Percentiles rank a stretch among this genome's conserved stretches.
These are phyloP conservation scores for Colletotrichum sublineola DNA, from an alignment of 2,329 filamentous ascomycete species.

Conservation along the genomic window DNA sequence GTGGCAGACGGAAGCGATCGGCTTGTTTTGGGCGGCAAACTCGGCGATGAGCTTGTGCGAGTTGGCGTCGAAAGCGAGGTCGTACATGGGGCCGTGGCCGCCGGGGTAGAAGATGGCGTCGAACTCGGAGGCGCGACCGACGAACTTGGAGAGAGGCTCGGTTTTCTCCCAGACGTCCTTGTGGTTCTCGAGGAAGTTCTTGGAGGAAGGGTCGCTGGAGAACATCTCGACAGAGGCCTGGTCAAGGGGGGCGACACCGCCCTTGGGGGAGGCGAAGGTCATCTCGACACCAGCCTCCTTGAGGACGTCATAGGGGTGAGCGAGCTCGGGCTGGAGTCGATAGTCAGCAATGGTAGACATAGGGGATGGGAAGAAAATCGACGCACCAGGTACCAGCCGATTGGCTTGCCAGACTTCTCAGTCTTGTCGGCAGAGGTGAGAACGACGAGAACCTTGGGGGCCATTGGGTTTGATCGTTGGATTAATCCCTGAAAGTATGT, in stretches of 20 bases:
- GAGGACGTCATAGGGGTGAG: constrained; percentile 74
- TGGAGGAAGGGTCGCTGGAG: constrained; percentile 64
- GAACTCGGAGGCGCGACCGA: constrained; percentile 70
- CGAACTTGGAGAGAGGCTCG: constrained; percentile 66
- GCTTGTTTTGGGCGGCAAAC: constrained; percentile 72
- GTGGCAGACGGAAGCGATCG: constrained; percentile 77
- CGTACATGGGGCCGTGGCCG: constrained; percentile 76
- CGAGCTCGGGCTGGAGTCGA: constrained; percentile 67
- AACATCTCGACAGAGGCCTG: constrained; percentile 67
- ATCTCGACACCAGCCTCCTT: constrained; percentile 63
- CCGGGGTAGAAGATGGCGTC: constrained; percentile 72
- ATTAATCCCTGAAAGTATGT: background rate
- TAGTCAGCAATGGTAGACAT: background rate
- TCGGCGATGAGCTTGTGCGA: constrained; percentile 72
- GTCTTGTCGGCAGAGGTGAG: constrained; percentile 73
- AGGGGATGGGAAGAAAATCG: background rate
- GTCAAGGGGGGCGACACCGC: constrained; percentile 73
- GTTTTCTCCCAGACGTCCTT: constrained; percentile 75
- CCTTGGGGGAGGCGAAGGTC: constrained; percentile 72
- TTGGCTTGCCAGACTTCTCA: constrained; percentile 64
- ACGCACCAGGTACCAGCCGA: constrained; percentile 78
- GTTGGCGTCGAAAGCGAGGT: constrained; percentile 69
- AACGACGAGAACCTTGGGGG: constrained; percentile 75
- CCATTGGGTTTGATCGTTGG: constrained; percentile 26
- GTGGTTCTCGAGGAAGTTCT: constrained; percentile 69